Percentiles rank a stretch among this genome's conserved stretches.
Evolutionary conservation across 2,329 filamentous ascomycete genomes (phyloP).

Genomic region (Coleophoma crateriformis): DNA sequence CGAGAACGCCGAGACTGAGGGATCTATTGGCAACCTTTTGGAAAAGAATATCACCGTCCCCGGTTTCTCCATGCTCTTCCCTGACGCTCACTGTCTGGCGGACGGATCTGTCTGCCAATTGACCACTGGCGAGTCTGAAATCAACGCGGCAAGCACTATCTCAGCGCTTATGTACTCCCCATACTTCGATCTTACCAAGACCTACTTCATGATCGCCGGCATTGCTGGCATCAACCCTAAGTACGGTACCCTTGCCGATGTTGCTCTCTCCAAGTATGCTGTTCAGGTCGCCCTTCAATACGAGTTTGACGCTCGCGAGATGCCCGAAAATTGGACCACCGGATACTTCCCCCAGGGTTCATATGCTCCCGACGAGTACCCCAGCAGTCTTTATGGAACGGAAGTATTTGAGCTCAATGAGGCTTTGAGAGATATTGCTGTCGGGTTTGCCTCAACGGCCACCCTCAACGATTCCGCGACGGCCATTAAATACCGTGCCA

Average conservation of each 20-base stretch:
- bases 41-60: constrained; percentile 52
- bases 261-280: constrained; percentile 63
- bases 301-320: constrained; percentile 66
- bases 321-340: constrained; percentile 58
- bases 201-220: constrained; percentile 68
- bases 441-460: constrained; percentile 42
- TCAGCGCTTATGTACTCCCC: constrained; percentile 56
- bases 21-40: constrained; percentile 46
- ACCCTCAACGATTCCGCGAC: constrained; percentile 44
- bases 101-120: constrained; percentile 61
- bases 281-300: constrained; percentile 73
- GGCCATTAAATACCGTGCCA: constrained; percentile 46
- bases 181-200: constrained; percentile 56
- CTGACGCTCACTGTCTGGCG: constrained; percentile 57
- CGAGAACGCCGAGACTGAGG: constrained; percentile 37
- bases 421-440: constrained; percentile 48
- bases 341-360: constrained; percentile 65
- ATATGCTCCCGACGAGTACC: constrained; percentile 48
- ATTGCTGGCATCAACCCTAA: constrained; percentile 73
- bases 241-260: constrained; percentile 57
- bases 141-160: constrained; percentile 67
- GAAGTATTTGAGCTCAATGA: constrained; percentile 65
- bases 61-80: constrained; percentile 61
- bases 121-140: constrained; percentile 63
- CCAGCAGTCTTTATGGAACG: constrained; percentile 56